Evolutionary conservation across 2,329 filamentous ascomycete genomes (phyloP).

Genomic region (Fonsecaea multimorphosa): DNA sequence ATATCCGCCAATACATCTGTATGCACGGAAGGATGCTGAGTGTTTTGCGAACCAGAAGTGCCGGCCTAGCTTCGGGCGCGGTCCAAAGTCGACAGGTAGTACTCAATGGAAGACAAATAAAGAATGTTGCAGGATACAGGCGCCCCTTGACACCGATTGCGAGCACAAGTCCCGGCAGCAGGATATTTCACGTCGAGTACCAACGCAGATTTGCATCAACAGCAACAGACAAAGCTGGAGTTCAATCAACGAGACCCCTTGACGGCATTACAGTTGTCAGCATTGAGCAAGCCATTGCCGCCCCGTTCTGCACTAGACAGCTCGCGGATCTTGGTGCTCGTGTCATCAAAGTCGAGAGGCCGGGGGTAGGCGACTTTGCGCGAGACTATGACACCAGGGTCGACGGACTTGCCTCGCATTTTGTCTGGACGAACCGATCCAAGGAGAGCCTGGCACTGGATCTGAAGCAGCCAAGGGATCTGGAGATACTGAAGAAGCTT

Average conservation of each 20-base stretch:
- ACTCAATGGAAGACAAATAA: not conserved
- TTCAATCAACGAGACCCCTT: conserved; percentile 41
- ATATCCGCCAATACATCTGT: not conserved
- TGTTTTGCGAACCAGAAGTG: not conserved
- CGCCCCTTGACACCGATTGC: not conserved
- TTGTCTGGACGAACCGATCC: conserved; percentile 61
- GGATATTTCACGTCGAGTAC: not conserved
- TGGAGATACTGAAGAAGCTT: conserved; percentile 52
- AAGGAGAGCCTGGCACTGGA: conserved; percentile 61
- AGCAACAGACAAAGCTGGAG: not conserved
- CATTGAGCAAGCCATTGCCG: conserved; percentile 62
- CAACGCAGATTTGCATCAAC: not conserved
- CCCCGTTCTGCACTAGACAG: conserved; percentile 61
- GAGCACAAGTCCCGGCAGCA: not conserved
- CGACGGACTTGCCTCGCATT: conserved; percentile 59
- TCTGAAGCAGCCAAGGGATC: conserved; percentile 53
- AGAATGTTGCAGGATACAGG: not conserved
- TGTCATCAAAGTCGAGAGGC: conserved; percentile 63
- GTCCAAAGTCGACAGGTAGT: not conserved
- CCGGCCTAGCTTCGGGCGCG: not conserved
- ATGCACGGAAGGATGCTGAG: not conserved
- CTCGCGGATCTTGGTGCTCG: conserved; percentile 61
- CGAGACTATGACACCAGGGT: conserved; percentile 59
- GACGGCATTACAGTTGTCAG: conserved; percentile 59
- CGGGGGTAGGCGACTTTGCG: conserved; percentile 60